Percentiles rank a stretch among this genome's conserved stretches.
phyloP scores from a whole-genome alignment of 345 rosid species.

The Brassica napus region Da-Ae NC_063435.1:10642501-10643000 shows the following conservation, averaged over 20 bases:
- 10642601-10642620: neutral
- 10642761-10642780: conserved; percentile 78
- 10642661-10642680: neutral
- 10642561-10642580: conserved; percentile 70
- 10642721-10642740: conserved; percentile 77
- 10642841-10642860: too few species aligned
- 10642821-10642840: neutral
- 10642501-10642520: conserved; percentile 57
- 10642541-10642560: conserved; percentile 53
- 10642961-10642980: too few species aligned
- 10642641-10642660: neutral
- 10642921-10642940: too few species aligned
- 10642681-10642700: conserved; percentile 53
- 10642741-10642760: conserved; percentile 73
- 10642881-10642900: too few species aligned
- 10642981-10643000: too few species aligned
- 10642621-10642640: neutral
- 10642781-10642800: conserved; percentile 66
- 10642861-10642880: too few species aligned
- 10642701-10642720: conserved; percentile 56
- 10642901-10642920: too few species aligned
- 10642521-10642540: conserved; percentile 44
- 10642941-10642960: too few species aligned
- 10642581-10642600: conserved; percentile 24
- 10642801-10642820: neutral